Percentiles rank a stretch among this genome's conserved stretches.
Conservation (phyloP, 805 yeast species). For the Wickerhamomyces rabaulensis region DNA sequence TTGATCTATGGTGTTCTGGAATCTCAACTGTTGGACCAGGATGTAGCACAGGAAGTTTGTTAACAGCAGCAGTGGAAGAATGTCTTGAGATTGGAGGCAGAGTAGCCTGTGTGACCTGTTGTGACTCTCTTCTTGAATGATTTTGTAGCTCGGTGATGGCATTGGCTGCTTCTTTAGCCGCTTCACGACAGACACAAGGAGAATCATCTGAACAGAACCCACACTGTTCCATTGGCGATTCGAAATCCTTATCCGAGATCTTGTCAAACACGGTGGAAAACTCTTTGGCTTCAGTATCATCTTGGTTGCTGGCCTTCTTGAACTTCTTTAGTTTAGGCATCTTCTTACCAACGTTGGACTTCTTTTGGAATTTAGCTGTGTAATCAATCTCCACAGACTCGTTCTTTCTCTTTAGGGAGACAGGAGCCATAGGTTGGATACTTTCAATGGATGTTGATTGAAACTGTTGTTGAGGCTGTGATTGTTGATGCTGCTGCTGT, state of each 20-base stretch:
- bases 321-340: constrained; percentile 20
- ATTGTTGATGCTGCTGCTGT: constrained; percentile 13
- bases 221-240: constrained; percentile 65
- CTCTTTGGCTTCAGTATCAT: constrained; percentile 14
- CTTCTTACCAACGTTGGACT: constrained; percentile 21
- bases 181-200: constrained; percentile 89
- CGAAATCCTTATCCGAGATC: constrained; percentile 32
- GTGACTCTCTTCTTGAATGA: constrained; percentile 18
- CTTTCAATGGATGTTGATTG: constrained; percentile 23
- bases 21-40: constrained; percentile 61
- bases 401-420: constrained; percentile 43
- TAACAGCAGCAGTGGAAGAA: constrained; percentile 25
- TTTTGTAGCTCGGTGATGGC: constrained; percentile 25
- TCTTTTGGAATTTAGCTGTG: constrained; percentile 42
- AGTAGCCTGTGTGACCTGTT: constrained; percentile 14
- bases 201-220: constrained; percentile 93
- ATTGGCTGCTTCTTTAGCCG: constrained; percentile 39
- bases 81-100: constrained; percentile 37
- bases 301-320: constrained; percentile 5
- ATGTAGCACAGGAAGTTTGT: constrained; percentile 52
- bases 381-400: constrained; percentile 47
- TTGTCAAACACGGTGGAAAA: constrained; percentile 17
- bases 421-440: constrained; percentile 63
- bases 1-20: constrained; percentile 26
- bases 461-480: constrained; percentile 10